phyloP scores from a whole-genome alignment of 495 filamentous ascomycete species.

The Pyrenopolyporus hunteri region DNA sequence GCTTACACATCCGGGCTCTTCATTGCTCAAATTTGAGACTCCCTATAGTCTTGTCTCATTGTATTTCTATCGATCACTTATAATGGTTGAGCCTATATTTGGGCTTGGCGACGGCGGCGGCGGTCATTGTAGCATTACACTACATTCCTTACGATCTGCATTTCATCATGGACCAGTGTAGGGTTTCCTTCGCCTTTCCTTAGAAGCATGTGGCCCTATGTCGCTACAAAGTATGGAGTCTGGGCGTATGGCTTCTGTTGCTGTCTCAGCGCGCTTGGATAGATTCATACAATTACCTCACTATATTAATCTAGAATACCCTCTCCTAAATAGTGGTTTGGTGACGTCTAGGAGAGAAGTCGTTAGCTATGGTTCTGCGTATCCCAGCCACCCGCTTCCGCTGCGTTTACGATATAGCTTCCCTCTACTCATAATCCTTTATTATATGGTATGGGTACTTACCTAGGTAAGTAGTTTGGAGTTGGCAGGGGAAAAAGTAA shows the following conservation, averaged over 20 bases:
- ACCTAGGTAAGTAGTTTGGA: conserved; percentile 2
- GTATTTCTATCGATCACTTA: conserved; percentile 1
- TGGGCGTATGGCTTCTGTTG: conserved; percentile 3
- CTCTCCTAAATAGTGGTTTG: no score
- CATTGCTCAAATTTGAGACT: background rate
- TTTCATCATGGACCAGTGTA: conserved; percentile 6
- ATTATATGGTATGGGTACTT: background rate
- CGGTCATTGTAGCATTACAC: conserved; percentile 5
- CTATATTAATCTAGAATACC: background rate
- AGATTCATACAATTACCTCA: conserved; percentile 30
- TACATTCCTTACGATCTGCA: conserved; percentile 29
- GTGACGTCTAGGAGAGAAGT: conserved; percentile 7
- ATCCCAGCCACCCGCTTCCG: no score
- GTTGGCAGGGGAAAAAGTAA: conserved; percentile 4
- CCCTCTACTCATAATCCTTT: background rate
- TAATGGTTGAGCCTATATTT: background rate
- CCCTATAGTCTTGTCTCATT: background rate
- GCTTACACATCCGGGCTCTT: background rate
- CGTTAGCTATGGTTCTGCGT: no score
- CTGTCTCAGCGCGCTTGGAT: conserved; percentile 23
- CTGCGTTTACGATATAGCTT: no score
- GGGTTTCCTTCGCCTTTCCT: background rate
- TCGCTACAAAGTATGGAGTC: conserved; percentile 30
- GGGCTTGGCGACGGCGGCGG: background rate
- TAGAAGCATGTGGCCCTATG: conserved; percentile 24